These are phyloP conservation scores for Pseudogymnoascus sp. DNA, from an alignment of 2,329 filamentous ascomycete species.

Conservation along the genomic window DNA sequence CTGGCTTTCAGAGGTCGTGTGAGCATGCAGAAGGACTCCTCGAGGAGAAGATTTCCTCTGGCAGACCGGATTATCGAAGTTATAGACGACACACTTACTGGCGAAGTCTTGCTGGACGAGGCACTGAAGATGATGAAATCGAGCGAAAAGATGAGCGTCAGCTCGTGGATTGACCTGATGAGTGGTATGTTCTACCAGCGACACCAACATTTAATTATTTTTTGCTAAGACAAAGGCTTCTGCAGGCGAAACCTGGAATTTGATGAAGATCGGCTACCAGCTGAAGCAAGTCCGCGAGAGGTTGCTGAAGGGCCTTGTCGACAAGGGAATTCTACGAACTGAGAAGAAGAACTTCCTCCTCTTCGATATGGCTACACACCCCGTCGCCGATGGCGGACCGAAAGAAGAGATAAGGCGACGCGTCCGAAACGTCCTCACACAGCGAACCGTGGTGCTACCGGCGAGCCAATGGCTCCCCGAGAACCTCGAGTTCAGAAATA, in stretches of 20 bases:
- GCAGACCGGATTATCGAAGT: conserved; percentile 94
- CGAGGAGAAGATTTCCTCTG: conserved; percentile 82
- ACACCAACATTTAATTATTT: conserved; percentile 12
- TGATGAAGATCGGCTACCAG: conserved; percentile 99
- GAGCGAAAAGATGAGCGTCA: conserved; percentile 99
- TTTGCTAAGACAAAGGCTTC: not conserved
- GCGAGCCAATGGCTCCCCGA: conserved; percentile 85
- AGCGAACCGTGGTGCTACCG: conserved; percentile 85
- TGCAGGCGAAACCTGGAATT: conserved; percentile 97
- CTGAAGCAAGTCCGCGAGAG: conserved; percentile 98
- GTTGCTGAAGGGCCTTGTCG: conserved; percentile 91
- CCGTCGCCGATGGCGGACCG: conserved; percentile 88
- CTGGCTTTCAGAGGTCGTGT: conserved; percentile 91
- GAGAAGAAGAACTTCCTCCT: conserved; percentile 99
- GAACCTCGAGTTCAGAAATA: conserved; percentile 86
- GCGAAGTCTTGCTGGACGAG: conserved; percentile 94
- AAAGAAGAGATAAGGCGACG: conserved; percentile 95
- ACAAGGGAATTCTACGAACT: conserved; percentile 96
- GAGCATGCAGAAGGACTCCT: conserved; percentile 96
- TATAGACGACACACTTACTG: conserved; percentile 90
- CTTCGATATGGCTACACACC: conserved; percentile 99
- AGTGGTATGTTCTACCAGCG: conserved; percentile 55
- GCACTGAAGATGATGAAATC: conserved; percentile 99
- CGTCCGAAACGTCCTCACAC: conserved; percentile 85
- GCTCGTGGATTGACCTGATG: conserved; percentile 98